Evolutionary conservation across 192 early-diverging fungal species (phyloP), one percentile per base, ranked within the genome.

Genomic region (Irineochytrium annulatum): DNA sequence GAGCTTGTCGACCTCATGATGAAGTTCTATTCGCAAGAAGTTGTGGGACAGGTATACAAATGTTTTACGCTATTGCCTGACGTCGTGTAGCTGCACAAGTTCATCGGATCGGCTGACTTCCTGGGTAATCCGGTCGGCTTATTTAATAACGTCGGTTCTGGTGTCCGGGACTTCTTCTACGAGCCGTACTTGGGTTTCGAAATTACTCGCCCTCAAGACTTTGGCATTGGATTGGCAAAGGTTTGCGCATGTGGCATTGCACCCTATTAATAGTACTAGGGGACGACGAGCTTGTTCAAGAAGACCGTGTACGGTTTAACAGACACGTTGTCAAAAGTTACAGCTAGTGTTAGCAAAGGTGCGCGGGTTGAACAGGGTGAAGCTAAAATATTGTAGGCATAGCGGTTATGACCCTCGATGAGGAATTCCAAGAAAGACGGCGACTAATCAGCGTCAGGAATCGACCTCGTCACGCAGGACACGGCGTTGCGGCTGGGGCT

Each of bases 221-320:
- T 97, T 60, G 93, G 92, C 22, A 80, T 94, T 57, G 94, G 93
- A 3, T 66, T 99, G 3, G 94, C 91, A 0, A 87, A 91, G 54
- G 92, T 83, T 83, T 60, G n/a, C n/a, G 57, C 22, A 53, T 28
- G n/a, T 35, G 22, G 8, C 26, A 57, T 34, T 20, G 37, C 37
- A 41, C 11, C 37, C 8, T 41, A 13, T n/a, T 41, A 41, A 41
- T n/a, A 41, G 37, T 8, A 41, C 17, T 59, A 87, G 79, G 88
- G 91, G 4, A 79, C 85, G 3, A 72, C 82, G 2, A 89, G 88
- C 2, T 76, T 93, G 59, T 67, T 92, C 35, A 88, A 89, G 35
- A 99, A 99, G 74, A 95, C 91, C 3, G 93, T 97, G 20, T 99
- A 90, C 80, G 95, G 97, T 14, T 83, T 97, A 49, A 86, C 93